Evolutionary conservation across 1,139 yeast genomes (phyloP).

Genomic region (Lodderomyces pseudojiufengensis): DNA sequence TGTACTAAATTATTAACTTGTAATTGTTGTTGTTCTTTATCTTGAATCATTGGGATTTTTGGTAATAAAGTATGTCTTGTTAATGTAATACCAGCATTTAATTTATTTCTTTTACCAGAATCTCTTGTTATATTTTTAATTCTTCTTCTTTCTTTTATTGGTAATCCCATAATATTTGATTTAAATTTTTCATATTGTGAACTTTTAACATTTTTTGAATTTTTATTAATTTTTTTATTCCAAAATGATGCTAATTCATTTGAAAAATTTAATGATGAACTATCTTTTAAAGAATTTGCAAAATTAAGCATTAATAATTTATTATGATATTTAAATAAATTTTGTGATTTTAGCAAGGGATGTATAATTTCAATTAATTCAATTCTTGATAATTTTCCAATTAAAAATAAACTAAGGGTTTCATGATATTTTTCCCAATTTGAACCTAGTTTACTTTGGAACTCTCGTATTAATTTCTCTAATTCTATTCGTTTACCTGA

Average conservation of each 20-base stretch:
- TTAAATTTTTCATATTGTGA: slow-evolving; percentile 78
- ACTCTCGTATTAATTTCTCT: slow-evolving; percentile 66
- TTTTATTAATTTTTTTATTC: slow-evolving; percentile 41
- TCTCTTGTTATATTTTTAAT: slow-evolving; percentile 81
- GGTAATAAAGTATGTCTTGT: slow-evolving; percentile 86
- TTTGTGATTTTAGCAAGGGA: slow-evolving; percentile 52
- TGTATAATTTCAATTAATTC: slow-evolving; percentile 62
- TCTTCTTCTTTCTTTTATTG: slow-evolving; percentile 80
- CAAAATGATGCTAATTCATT: slow-evolving; percentile 58
- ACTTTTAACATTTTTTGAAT: slow-evolving; percentile 47
- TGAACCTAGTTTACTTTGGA: slow-evolving; percentile 67
- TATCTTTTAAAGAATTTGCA: slow-evolving; percentile 80
- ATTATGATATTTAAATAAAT: slow-evolving; percentile 62
- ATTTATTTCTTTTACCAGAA: slow-evolving; percentile 71
- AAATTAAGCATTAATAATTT: slow-evolving; percentile 74
- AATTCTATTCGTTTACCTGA: slow-evolving; percentile 58
- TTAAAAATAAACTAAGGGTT: slow-evolving; percentile 66
- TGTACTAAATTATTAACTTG: slow-evolving; percentile 60
- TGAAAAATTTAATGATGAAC: slow-evolving; percentile 41
- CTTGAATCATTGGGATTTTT: slow-evolving; percentile 76
- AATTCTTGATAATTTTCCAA: slow-evolving; percentile 73
- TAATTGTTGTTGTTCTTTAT: slow-evolving; percentile 48
- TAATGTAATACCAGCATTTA: slow-evolving; percentile 71
- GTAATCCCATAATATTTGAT: slow-evolving; percentile 82
- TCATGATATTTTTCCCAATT: slow-evolving; percentile 88